Evolutionary conservation across 2,329 filamentous ascomycete genomes (phyloP).

Genomic region (Aspergillus hortae): DNA sequence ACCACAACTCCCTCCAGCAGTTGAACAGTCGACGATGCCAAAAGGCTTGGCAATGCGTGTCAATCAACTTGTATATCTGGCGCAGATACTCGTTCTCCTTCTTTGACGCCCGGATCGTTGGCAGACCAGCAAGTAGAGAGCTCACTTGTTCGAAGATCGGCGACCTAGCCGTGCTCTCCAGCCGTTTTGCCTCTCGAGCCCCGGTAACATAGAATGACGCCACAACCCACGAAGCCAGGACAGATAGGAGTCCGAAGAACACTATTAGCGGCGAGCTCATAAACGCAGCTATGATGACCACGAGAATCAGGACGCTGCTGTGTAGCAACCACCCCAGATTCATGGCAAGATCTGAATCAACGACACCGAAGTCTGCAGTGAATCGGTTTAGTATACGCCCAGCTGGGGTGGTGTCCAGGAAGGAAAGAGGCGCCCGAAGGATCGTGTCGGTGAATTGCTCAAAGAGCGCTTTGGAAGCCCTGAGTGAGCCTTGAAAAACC

Average conservation of each 20-base stretch:
- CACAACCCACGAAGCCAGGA: constrained; percentile 2
- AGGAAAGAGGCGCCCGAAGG: constrained; percentile 66
- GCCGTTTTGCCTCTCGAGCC: constrained; percentile 68
- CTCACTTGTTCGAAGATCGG: constrained; percentile 77
- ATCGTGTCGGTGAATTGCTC: constrained; percentile 63
- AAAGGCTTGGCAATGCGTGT: constrained; percentile 9
- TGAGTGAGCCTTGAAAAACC: constrained; percentile 62
- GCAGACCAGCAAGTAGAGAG: constrained; percentile 65
- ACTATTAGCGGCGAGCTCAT: constrained; percentile 4
- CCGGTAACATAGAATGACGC: constrained; percentile 62
- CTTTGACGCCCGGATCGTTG: constrained; percentile 69
- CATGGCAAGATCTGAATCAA: constrained; percentile 64
- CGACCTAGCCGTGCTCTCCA: constrained; percentile 71
- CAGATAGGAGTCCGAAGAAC: constrained; percentile 3
- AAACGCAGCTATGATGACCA: constrained; percentile 52
- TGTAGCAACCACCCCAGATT: constrained; percentile 59
- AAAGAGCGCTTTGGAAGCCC: constrained; percentile 67
- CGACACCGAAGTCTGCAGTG: constrained; percentile 68
- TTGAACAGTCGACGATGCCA: constrained; percentile 68
- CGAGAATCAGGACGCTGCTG: constrained; percentile 59
- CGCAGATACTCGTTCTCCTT: constrained; percentile 64
- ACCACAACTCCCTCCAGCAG: constrained; percentile 71
- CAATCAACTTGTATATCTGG: constrained; percentile 55
- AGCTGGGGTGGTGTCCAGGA: constrained; percentile 73
- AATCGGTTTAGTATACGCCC: constrained; percentile 74